Evolutionary conservation across 2,329 filamentous ascomycete genomes (phyloP), one percentile per base, ranked within the genome.

Genomic region (Chaetomium olivaceum): DNA sequence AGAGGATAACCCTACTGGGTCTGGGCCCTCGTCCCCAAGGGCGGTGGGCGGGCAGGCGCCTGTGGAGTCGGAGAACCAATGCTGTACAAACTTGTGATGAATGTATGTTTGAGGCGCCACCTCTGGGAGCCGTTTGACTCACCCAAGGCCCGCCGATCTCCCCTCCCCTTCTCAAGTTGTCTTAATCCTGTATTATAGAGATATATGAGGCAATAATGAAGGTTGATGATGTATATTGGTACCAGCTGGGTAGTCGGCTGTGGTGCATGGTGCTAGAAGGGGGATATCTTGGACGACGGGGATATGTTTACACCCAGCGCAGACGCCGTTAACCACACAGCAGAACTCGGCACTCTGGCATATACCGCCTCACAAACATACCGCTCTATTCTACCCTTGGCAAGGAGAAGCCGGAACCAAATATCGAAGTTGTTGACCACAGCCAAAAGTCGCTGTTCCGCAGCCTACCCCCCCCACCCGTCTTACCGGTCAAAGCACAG

Each of bases 181-280:
- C 65, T 68, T 68, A 66, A 67, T 56, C 59, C 55, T 74, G 72
- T 75, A 74, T 54, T 72, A 71, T 73, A 74, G 69, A 70, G 55
- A 61, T 23, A 65, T 65, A 65, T 52, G 57, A 14, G 68, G 61
- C 66, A 67, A 69, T 70, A 67, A 69, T 68, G 63, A 69, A 64
- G 57, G 51, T 36, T 63, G 61, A 67, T 63, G 68, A 67, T 12
- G 39, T 43, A 29, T 8, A 19, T 23, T 23, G 46, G n/a, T 23
- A 21, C n/a, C 16, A 43, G 5, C 12, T 43, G 39, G 33, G 16
- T 7, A 5, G 14, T 43, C 16, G 39, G 39, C 7, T 19, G n/a
- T 19, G 6, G 39, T 43, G 39, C 19, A n/a, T 6, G 39, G 39
- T n/a, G 39, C 39, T 19, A 6, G 16, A 2, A 43, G 5, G 16